These are phyloP conservation scores for Fraxinus nigra DNA, from an alignment of 305 asterid genomes.

Conservation along the genomic window DNA sequence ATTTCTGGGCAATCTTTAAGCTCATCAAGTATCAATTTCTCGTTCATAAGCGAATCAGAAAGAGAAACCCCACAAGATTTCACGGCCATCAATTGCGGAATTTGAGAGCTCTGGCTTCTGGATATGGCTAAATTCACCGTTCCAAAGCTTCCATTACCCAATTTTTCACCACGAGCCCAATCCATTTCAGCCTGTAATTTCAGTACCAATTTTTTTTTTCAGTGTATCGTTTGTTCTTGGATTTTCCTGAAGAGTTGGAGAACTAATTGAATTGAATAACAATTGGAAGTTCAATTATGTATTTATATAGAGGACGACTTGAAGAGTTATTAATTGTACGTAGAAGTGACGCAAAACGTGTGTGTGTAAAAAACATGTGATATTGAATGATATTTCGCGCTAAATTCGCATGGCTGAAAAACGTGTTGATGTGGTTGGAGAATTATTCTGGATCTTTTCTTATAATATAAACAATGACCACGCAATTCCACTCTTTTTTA, in stretches of 20 bases:
- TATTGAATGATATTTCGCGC: background rate
- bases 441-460: background rate
- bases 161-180: conserved; percentile 23
- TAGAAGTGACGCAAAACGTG: background rate
- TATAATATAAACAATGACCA: background rate
- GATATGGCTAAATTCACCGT: conserved; percentile 12
- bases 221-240: background rate
- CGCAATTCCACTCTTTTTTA: background rate
- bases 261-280: background rate
- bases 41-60: conserved; percentile 14
- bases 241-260: background rate
- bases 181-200: conserved; percentile 4
- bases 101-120: background rate
- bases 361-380: background rate
- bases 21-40: conserved; percentile 13
- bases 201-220: background rate
- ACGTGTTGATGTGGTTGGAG: background rate
- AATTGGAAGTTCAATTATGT: background rate
- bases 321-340: background rate
- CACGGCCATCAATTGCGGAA: conserved; percentile 2
- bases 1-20: background rate
- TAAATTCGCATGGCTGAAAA: background rate
- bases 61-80: conserved; percentile 8
- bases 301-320: background rate
- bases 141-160: conserved; percentile 21